These are phyloP conservation scores for Skeletonema potamos DNA, from an alignment of 108 stramenopile genomes.

Conservation along the genomic window DNA sequence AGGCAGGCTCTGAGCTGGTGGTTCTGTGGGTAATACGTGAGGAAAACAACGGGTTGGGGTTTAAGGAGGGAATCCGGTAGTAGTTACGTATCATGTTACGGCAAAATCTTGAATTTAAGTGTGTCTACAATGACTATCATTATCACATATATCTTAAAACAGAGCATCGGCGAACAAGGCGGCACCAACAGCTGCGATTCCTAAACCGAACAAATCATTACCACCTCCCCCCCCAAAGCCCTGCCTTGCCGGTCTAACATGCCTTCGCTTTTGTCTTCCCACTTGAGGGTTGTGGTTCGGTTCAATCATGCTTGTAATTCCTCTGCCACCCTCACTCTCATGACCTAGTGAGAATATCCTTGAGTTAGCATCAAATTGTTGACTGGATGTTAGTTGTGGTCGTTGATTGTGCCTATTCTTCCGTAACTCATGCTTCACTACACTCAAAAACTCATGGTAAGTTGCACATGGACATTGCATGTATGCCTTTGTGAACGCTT, in stretches of 20 bases:
- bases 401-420: constrained; percentile 34
- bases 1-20: too few relatives aligned
- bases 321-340: constrained; percentile 8
- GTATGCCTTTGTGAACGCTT: constrained; percentile 46
- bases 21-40: too few relatives aligned
- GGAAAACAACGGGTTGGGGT: too few relatives aligned
- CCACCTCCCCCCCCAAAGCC: constrained; percentile 26
- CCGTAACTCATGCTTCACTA: constrained; percentile 26
- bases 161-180: constrained; percentile 36
- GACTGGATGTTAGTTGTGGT: constrained; percentile 49
- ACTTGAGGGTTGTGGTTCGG: constrained; percentile 39
- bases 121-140: too few relatives aligned
- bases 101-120: too few relatives aligned
- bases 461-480: constrained; percentile 21
- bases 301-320: constrained; percentile 32
- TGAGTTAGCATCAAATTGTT: constrained; percentile 38
- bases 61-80: too few relatives aligned
- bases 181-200: constrained; percentile 29
- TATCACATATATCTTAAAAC: constrained; percentile 10
- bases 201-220: constrained; percentile 32
- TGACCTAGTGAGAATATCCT: constrained; percentile 50
- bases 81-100: too few relatives aligned
- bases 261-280: constrained; percentile 43
- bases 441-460: constrained; percentile 45
- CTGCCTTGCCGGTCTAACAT: constrained; percentile 32